A percentile compares a stretch with the other conserved stretches of the same genome.
Conservation (phyloP, 139 green algal genomes). For the Chlamydomonas eustigma region DNA sequence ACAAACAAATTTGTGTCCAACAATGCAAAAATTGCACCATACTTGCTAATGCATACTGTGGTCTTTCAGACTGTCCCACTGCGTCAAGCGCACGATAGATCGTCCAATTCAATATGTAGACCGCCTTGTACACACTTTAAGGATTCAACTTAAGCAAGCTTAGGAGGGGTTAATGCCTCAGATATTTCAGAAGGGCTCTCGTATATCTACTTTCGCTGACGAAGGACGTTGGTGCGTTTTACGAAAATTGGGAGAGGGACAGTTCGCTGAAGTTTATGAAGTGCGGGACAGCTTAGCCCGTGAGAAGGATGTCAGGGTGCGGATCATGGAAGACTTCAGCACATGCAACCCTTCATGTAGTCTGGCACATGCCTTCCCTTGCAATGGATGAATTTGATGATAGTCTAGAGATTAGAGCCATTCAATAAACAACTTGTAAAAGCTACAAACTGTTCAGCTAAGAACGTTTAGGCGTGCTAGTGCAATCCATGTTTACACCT, state of each 20-base stretch:
- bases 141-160: not conserved
- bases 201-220: conserved; percentile 9
- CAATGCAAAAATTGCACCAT: too few relatives aligned
- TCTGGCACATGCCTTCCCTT: not conserved
- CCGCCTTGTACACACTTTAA: not conserved
- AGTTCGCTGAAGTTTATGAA: conserved; percentile 76
- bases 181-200: conserved; percentile 21
- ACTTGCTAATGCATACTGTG: too few relatives aligned
- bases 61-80: too few relatives aligned
- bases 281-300: conserved; percentile 32
- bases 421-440: too few relatives aligned
- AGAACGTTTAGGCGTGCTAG: too few relatives aligned
- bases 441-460: too few relatives aligned
- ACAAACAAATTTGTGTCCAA: too few relatives aligned
- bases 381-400: not conserved
- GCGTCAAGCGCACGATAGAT: too few relatives aligned
- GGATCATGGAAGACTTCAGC: not conserved
- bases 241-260: conserved; percentile 68
- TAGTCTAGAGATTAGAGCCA: too few relatives aligned
- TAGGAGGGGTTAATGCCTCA: not conserved
- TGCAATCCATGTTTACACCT: too few relatives aligned
- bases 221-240: conserved; percentile 30
- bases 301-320: conserved; percentile 18
- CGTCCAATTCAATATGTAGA: too few relatives aligned
- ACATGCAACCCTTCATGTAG: not conserved